Percentiles rank a stretch among this genome's conserved stretches.
Conservation (phyloP, 2,329 filamentous ascomycete species). For the Trichoderma breve region DNA sequence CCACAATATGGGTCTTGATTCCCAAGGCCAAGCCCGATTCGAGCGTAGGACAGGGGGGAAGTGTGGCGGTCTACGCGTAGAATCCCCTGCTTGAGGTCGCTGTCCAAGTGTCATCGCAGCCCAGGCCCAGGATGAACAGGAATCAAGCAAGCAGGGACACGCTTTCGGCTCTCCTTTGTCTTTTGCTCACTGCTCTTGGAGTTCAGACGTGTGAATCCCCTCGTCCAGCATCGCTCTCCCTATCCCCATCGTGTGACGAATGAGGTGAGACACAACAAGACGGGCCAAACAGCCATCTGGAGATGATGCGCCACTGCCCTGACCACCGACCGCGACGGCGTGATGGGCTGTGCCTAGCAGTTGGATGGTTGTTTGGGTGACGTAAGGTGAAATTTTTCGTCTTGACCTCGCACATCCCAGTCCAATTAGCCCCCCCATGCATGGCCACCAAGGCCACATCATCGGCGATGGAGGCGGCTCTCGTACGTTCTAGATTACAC, state of each 20-base stretch:
- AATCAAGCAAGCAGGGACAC: neutral
- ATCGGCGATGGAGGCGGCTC: constrained; percentile 7
- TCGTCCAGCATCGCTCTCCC: neutral
- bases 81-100: neutral
- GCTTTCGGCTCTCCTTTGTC: neutral
- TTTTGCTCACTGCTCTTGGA: neutral
- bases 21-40: neutral
- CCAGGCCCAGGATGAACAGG: neutral
- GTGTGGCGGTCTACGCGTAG: neutral
- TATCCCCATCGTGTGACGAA: neutral
- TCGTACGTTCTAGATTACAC: constrained; percentile 13
- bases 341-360: constrained; percentile 12
- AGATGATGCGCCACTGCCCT: constrained; percentile 10
- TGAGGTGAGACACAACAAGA: constrained; percentile 8
- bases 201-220: neutral
- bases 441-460: constrained; percentile 19
- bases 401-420: neutral
- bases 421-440: neutral
- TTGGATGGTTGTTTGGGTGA: constrained; percentile 7
- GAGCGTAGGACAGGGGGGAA: neutral
- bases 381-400: constrained; percentile 8
- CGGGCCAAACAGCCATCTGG: neutral
- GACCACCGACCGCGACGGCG: neutral
- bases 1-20: neutral
- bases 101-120: neutral